Conservation (phyloP, 257 asterid species). For the Cordia subcordata region DNA sequence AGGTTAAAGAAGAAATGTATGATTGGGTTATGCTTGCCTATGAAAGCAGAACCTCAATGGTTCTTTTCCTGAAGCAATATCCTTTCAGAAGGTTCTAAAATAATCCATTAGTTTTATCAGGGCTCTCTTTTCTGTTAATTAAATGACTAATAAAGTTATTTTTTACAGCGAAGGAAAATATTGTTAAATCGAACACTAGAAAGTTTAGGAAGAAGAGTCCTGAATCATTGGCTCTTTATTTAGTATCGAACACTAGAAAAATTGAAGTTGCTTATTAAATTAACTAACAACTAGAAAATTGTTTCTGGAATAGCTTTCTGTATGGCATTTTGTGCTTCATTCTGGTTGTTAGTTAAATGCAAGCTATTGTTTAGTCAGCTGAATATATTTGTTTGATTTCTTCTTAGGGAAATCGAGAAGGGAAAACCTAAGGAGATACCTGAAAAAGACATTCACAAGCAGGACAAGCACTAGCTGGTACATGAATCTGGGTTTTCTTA, state of each 20-base stretch:
- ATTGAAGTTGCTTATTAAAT: no score
- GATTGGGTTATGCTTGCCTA: neutral
- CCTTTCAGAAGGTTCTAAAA: neutral
- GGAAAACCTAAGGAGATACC: conserved; percentile 61
- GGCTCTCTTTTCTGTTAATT: neutral
- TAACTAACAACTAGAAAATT: no score
- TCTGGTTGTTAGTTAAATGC: neutral
- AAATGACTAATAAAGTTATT: no score
- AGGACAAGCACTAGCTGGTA: conserved; percentile 41
- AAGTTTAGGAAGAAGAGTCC: neutral
- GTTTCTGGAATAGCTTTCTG: no score
- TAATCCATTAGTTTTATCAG: neutral
- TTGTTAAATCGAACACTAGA: neutral
- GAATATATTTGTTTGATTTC: conserved; percentile 9
- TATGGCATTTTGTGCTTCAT: neutral
- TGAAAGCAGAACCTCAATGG: neutral
- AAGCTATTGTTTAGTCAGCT: no score
- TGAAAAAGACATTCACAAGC: conserved; percentile 48
- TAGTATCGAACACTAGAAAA: no score
- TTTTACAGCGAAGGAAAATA: no score
- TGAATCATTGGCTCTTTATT: no score
- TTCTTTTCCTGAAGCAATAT: neutral
- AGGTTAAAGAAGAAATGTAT: no score
- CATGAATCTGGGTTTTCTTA: neutral
- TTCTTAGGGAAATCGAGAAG: conserved; percentile 62